A percentile compares a stretch with the other conserved stretches of the same genome.
Conservation (phyloP, 163 green algal genomes). For the Coccomyxa subellipsoidea region DNA sequence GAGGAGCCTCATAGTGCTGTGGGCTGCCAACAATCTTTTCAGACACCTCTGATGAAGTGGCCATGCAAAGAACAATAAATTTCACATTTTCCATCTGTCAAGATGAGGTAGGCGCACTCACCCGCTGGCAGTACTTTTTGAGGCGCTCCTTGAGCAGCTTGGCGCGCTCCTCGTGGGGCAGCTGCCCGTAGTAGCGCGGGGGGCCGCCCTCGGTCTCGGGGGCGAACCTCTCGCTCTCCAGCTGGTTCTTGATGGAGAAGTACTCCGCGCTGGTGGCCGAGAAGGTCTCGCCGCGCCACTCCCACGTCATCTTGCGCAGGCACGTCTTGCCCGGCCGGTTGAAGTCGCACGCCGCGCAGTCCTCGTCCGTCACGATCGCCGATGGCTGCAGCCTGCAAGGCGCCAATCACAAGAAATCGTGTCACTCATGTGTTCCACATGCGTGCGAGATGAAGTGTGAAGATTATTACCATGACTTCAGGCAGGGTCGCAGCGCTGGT, state of each 20-base stretch:
- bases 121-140: conserved; percentile 97
- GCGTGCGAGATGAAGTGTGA: too few species aligned
- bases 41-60: too few species aligned
- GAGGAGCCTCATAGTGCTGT: too few species aligned
- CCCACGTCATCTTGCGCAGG: conserved; percentile 94
- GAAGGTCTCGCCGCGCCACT: conserved; percentile 84
- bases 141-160: conserved; percentile 88
- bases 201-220: conserved; percentile 8
- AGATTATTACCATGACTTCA: too few species aligned
- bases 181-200: conserved; percentile 61
- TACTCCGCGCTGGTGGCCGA: conserved; percentile 72
- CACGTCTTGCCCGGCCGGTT: conserved; percentile 95
- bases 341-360: conserved; percentile 97
- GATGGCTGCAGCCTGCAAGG: conserved; percentile 76
- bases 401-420: neutral
- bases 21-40: too few species aligned
- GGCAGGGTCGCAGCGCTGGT: too few species aligned
- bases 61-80: too few species aligned
- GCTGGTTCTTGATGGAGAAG: conserved; percentile 80
- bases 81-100: too few species aligned
- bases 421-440: neutral
- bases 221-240: conserved; percentile 75
- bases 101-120: too few species aligned
- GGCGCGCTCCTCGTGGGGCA: conserved; percentile 73
- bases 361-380: conserved; percentile 90